These are phyloP conservation scores for Hyaloscypha hepaticicola DNA, from an alignment of 495 filamentous ascomycete genomes.

Conservation along the genomic window DNA sequence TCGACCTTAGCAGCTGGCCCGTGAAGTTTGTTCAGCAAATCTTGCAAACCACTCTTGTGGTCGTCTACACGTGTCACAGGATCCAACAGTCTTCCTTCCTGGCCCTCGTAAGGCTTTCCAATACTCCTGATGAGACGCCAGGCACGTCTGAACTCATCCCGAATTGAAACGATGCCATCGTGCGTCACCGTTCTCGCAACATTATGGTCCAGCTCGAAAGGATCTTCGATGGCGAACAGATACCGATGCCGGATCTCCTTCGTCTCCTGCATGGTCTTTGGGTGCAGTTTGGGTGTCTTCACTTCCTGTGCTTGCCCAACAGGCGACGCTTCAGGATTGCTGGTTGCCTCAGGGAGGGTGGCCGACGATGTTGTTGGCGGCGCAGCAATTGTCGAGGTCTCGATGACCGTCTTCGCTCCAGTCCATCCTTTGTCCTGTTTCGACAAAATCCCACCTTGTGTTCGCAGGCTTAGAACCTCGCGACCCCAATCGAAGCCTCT, in stretches of 20 bases:
- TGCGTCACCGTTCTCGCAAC: conserved; percentile 78
- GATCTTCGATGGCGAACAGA: conserved; percentile 84
- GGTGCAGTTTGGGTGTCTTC: conserved; percentile 30
- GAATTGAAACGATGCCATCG: conserved; percentile 69
- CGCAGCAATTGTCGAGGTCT: conserved; percentile 22
- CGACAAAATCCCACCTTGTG: conserved; percentile 60
- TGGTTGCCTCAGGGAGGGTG: neutral
- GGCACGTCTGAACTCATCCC: conserved; percentile 77
- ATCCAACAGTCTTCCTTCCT: conserved; percentile 26
- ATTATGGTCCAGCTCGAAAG: conserved; percentile 81
- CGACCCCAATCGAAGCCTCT: conserved; percentile 69
- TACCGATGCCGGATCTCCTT: conserved; percentile 75
- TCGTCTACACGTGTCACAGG: conserved; percentile 4
- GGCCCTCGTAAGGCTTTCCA: conserved; percentile 15
- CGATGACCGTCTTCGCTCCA: conserved; percentile 58
- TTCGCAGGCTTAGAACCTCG: conserved; percentile 70
- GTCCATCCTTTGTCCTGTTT: conserved; percentile 79
- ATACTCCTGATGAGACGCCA: conserved; percentile 54
- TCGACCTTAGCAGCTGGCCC: conserved; percentile 2
- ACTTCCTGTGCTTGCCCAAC: neutral
- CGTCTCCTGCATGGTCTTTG: conserved; percentile 32
- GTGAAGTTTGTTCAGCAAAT: conserved; percentile 26
- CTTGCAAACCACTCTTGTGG: conserved; percentile 8
- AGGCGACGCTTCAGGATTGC: neutral
- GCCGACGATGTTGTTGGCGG: conserved; percentile 12